Evolutionary conservation across 768 basidiomycete species (phyloP).

Genomic region (Exsudoporus frostii): DNA sequence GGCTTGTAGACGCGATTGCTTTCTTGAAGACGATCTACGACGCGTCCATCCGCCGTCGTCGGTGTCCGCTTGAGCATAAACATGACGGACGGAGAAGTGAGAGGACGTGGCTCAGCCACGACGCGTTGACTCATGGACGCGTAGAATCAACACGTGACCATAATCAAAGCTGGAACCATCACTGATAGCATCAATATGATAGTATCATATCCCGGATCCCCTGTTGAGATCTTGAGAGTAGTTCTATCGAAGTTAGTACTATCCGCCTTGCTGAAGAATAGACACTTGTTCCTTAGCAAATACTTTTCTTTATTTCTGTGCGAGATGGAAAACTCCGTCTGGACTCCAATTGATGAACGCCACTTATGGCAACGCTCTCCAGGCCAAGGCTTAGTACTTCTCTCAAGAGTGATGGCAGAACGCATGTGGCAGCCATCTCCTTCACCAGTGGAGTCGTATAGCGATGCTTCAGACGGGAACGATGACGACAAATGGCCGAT

Average conservation of each 20-base stretch:
- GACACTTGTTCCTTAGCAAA: neutral
- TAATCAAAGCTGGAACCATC: neutral
- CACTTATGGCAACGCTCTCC: neutral
- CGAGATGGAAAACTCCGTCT: neutral
- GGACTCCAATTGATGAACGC: neutral
- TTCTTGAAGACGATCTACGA: slow-evolving; percentile 66
- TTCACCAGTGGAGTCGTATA: slow-evolving; percentile 31
- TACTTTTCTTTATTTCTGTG: neutral
- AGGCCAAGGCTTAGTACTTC: neutral
- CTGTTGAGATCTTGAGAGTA: neutral
- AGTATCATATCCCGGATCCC: too few relatives aligned
- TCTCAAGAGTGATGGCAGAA: neutral
- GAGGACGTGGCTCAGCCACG: neutral
- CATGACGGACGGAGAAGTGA: neutral
- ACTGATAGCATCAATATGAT: too few relatives aligned
- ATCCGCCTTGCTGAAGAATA: neutral
- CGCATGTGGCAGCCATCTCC: slow-evolving; percentile 30
- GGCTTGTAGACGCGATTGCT: slow-evolving; percentile 73
- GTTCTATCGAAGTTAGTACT: neutral
- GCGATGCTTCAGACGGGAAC: slow-evolving; percentile 30
- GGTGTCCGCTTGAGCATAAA: slow-evolving; percentile 69
- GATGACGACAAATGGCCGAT: slow-evolving; percentile 33
- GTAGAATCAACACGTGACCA: slow-evolving; percentile 25
- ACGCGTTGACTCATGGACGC: slow-evolving; percentile 11
- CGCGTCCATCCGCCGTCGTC: slow-evolving; percentile 65